Evolutionary conservation across 805 yeast genomes (phyloP).

Genomic region (Nakazawaea ambrosiae): DNA sequence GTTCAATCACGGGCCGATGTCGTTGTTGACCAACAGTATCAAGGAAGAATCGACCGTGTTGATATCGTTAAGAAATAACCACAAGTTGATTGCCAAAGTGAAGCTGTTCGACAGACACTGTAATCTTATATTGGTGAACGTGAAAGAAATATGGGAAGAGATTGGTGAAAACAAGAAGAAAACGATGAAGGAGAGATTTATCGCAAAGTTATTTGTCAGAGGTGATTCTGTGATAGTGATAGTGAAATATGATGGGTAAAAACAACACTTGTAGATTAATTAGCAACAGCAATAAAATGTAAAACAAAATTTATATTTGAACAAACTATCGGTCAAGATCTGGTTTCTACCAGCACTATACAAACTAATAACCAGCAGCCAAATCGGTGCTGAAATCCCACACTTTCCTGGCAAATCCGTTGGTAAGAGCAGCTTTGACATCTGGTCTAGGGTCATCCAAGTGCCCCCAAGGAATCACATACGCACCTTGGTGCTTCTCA

Average conservation of each 20-base stretch:
- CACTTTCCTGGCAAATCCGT: constrained; percentile 25
- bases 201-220: constrained; percentile 83
- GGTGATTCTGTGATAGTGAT: constrained; percentile 94
- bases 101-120: constrained; percentile 96
- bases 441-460: constrained; percentile 30
- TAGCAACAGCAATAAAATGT: neutral
- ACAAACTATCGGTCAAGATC: neutral
- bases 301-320: too few relatives aligned
- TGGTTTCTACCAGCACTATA: too few relatives aligned
- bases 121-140: constrained; percentile 87
- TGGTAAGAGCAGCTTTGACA: constrained; percentile 23
- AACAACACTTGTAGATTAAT: neutral
- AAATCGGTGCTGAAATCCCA: constrained; percentile 23
- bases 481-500: constrained; percentile 25
- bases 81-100: constrained; percentile 82
- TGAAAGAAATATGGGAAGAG: constrained; percentile 64
- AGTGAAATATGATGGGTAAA: constrained; percentile 31
- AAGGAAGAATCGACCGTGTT: constrained; percentile 69
- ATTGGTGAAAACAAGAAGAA: constrained; percentile 60
- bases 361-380: neutral
- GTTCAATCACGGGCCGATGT: constrained; percentile 84
- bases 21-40: constrained; percentile 79
- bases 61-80: constrained; percentile 88
- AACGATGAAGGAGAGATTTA: constrained; percentile 58
- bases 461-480: constrained; percentile 35